phyloP scores from a whole-genome alignment of 108 stramenopile species.

The Conticribra guillardii region DNA sequence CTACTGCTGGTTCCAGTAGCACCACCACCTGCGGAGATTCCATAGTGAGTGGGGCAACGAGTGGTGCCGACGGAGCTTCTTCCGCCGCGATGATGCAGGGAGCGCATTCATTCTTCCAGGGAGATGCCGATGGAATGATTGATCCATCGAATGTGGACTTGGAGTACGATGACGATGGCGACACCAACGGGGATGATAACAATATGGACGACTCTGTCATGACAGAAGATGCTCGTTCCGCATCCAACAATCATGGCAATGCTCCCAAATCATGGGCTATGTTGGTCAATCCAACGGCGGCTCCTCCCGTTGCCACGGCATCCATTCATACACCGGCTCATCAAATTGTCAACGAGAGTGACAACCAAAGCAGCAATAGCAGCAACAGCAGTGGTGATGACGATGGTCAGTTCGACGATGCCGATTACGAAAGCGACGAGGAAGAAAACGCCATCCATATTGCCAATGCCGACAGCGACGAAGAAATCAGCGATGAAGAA shows the following conservation, averaged over 20 bases:
- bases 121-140: conserved; percentile 46
- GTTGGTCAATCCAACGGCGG: conserved; percentile 14
- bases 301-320: conserved; percentile 22
- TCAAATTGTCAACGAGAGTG: no score
- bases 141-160: conserved; percentile 49
- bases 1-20: background rate
- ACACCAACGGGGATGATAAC: conserved; percentile 42
- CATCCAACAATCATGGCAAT: background rate
- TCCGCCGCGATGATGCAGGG: background rate
- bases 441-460: conserved; percentile 30
- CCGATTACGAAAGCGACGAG: conserved; percentile 38
- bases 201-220: conserved; percentile 8
- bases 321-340: no score
- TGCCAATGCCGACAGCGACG: conserved; percentile 51
- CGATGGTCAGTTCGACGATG: conserved; percentile 49
- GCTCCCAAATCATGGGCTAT: conserved; percentile 31
- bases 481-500: conserved; percentile 64
- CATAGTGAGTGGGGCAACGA: background rate
- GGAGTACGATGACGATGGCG: conserved; percentile 59
- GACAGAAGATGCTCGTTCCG: conserved; percentile 1
- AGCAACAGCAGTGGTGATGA: no score
- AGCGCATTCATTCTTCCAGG: conserved; percentile 35
- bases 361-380: no score
- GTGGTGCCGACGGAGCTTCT: background rate
- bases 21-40: no score